Evolutionary conservation across 768 basidiomycete species (phyloP).

Genomic region (Auriscalpium vulgare): DNA sequence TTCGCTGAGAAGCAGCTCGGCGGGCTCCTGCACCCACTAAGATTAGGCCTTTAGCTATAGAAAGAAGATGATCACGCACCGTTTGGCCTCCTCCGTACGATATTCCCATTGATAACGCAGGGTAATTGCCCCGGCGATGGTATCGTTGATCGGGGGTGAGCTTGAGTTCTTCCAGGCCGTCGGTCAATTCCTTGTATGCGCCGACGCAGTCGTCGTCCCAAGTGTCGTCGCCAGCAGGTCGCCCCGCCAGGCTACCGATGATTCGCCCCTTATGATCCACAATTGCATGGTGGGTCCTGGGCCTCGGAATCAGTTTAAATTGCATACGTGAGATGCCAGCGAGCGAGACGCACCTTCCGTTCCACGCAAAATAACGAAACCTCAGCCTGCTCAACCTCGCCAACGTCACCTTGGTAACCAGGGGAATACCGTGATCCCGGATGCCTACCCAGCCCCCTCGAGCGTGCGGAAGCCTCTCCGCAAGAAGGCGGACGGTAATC

Average conservation of each 20-base stretch:
- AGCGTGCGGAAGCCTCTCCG: background rate
- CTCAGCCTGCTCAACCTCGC: background rate
- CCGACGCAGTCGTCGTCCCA: background rate
- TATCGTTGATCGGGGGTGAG: background rate
- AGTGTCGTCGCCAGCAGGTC: background rate
- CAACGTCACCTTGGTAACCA: background rate
- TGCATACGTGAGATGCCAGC: background rate
- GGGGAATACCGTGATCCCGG: background rate
- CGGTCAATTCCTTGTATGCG: background rate
- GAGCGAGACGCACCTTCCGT: background rate
- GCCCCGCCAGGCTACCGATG: background rate
- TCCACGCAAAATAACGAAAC: background rate
- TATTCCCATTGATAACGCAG: background rate
- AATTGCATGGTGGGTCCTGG: background rate
- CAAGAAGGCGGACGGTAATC: background rate
- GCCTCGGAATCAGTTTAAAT: background rate
- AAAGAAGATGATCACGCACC: background rate
- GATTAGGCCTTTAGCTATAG: background rate
- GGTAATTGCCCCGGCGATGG: background rate
- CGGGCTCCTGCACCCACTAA: background rate
- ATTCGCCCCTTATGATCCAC: background rate
- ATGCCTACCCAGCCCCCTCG: background rate
- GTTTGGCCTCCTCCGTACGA: background rate
- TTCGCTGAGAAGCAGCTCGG: background rate
- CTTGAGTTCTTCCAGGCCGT: background rate